phyloP scores from a whole-genome alignment of 1,284 basidiomycete genomes.

The Gastroboletus turbinatus region DNA sequence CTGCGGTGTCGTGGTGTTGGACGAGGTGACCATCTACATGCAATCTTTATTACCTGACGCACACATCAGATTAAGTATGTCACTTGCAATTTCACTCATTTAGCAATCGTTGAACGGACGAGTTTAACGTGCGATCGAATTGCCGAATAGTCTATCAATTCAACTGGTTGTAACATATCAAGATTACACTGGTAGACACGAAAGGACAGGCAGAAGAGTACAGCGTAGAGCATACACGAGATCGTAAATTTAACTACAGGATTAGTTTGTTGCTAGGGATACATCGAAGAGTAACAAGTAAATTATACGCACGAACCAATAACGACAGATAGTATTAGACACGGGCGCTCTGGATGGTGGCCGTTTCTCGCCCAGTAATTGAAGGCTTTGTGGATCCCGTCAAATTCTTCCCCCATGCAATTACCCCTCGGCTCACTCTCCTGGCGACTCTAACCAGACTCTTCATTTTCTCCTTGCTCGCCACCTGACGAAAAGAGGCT shows the following conservation, averaged over 20 bases:
- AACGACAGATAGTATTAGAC: constrained; percentile 13
- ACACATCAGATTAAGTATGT: background rate
- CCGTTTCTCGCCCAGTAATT: background rate
- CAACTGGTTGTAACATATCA: constrained; percentile 6
- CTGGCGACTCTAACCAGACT: constrained; percentile 22
- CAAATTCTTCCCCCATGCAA: constrained; percentile 33
- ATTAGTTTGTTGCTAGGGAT: constrained; percentile 25
- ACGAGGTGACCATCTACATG: background rate
- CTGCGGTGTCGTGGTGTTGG: background rate
- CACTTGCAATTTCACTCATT: background rate
- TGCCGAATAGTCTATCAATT: too few species aligned
- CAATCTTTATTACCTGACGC: background rate
- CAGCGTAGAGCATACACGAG: constrained; percentile 9
- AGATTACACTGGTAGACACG: constrained; percentile 15
- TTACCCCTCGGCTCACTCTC: constrained; percentile 29
- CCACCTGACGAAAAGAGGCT: constrained; percentile 11
- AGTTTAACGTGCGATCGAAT: background rate
- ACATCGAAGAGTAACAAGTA: constrained; percentile 13
- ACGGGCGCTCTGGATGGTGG: background rate
- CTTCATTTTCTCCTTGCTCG: constrained; percentile 20
- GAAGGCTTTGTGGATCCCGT: constrained; percentile 18
- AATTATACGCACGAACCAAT: constrained; percentile 12
- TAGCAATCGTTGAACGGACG: background rate
- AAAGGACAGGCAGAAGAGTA: constrained; percentile 3
- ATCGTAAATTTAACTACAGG: constrained; percentile 5